Conservation (phyloP, 768 basidiomycete genomes). For the Hygrocybe punicea region DNA sequence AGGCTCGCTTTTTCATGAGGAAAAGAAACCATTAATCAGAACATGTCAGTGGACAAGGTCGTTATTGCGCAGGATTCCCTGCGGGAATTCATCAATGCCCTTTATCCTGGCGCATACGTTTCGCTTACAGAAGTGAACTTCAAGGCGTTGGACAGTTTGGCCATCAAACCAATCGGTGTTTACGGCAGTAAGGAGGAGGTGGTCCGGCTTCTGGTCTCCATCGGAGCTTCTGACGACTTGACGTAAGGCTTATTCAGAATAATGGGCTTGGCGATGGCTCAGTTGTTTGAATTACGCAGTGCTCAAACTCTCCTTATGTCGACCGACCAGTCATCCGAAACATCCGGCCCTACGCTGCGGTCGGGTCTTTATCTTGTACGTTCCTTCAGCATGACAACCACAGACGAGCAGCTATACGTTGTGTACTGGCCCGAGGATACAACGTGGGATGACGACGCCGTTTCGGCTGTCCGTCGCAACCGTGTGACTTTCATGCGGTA, state of each 20-base stretch:
- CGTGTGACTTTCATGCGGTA: constrained; percentile 62
- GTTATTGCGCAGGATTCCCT: constrained; percentile 55
- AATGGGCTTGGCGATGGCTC: constrained; percentile 10
- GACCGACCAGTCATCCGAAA: constrained; percentile 8
- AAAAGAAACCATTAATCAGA: background rate
- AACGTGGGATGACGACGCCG: constrained; percentile 53
- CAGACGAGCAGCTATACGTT: constrained; percentile 38
- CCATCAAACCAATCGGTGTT: constrained; percentile 50
- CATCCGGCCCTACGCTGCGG: constrained; percentile 32
- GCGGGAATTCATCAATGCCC: constrained; percentile 43
- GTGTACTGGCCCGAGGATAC: constrained; percentile 61
- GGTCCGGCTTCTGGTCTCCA: constrained; percentile 40
- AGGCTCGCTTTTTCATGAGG: background rate
- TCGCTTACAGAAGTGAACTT: constrained; percentile 59
- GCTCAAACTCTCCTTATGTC: constrained; percentile 15
- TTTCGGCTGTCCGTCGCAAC: constrained; percentile 46
- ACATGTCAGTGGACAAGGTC: constrained; percentile 52
- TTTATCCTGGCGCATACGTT: constrained; percentile 50
- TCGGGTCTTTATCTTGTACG: constrained; percentile 51
- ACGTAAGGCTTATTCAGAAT: constrained; percentile 34
- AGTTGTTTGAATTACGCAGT: background rate
- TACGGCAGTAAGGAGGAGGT: constrained; percentile 56
- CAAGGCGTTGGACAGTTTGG: constrained; percentile 43
- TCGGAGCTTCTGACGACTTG: constrained; percentile 36
- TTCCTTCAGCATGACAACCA: constrained; percentile 2